A percentile compares a stretch with the other conserved stretches of the same genome.
Evolutionary conservation across 1,284 basidiomycete species (phyloP).

Genomic region (Cryptococcus amylolentus): DNA sequence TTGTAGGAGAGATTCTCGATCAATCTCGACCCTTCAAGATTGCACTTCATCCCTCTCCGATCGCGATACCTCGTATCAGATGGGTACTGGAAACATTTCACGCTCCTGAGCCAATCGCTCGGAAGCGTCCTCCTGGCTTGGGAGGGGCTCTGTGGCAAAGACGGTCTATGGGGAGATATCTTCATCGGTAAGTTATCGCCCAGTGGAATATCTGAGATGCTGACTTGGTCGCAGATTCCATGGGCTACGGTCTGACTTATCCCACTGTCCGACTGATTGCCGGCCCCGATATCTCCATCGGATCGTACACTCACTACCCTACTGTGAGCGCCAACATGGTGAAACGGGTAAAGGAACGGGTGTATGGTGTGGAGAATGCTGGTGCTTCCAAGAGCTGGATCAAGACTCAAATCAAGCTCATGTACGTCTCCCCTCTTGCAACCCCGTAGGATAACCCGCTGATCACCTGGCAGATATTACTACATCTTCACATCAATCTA

Average conservation of each 20-base stretch:
- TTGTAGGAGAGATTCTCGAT: constrained; percentile 79
- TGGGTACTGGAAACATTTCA: constrained; percentile 78
- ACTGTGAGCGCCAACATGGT: constrained; percentile 96
- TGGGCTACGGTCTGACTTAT: constrained; percentile 96
- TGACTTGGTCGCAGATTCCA: constrained; percentile 65
- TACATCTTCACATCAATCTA: constrained; percentile 81
- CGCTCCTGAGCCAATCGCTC: constrained; percentile 83
- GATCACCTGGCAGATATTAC: constrained; percentile 67
- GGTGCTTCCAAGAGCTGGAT: constrained; percentile 61
- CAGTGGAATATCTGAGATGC: neutral
- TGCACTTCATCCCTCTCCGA: constrained; percentile 75
- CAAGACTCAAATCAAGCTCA: constrained; percentile 66
- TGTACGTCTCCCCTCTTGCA: constrained; percentile 54
- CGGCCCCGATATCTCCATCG: constrained; percentile 63
- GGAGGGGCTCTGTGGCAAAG: constrained; percentile 56
- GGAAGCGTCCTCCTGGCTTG: constrained; percentile 79
- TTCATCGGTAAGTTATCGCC: constrained; percentile 70
- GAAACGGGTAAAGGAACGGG: constrained; percentile 64
- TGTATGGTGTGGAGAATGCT: constrained; percentile 66
- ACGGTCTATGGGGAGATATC: constrained; percentile 59
- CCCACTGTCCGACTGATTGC: constrained; percentile 65
- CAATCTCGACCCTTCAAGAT: constrained; percentile 58
- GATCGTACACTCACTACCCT: constrained; percentile 93
- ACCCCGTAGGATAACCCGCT: constrained; percentile 3
- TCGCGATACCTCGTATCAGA: constrained; percentile 75